Base-by-base conservation (phyloP, 2,329 filamentous ascomycete species). In the Penicillium sp. region DNA sequence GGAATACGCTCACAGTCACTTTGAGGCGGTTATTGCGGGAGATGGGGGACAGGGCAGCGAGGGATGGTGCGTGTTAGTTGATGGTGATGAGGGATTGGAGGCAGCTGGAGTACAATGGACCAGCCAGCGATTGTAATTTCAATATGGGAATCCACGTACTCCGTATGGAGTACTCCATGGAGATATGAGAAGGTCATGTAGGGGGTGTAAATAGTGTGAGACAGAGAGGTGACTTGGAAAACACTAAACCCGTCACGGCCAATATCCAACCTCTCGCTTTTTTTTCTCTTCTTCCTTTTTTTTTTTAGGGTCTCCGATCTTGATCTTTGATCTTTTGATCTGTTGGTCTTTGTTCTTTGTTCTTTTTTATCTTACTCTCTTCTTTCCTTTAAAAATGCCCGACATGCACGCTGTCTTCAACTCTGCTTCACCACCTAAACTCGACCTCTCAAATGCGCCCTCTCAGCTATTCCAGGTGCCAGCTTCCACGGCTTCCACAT, bases 61-160 rank as follows among this genome's bases (percentile, higher is more conserved):
- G 62, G 88, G 88, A 1, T 94, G 88, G 86, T 95, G 88, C 69
- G 85, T 95, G 22, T 75, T 95, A 39, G 87, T 94, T 10, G 87
- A 95, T 68, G 88, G 88, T 0, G 86, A 90, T 33, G 76, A 72
- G 37, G 68, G 66, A 42, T 59, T 74, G 52, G 59, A 60, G 75
- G 82, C 53, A 75, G 87, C 65, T 68, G 87, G 61, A 74, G 86
- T 70, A 34, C 54, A 66, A 41, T 72, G 72, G 68, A 67, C 66
- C 22, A 65, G 61, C 47, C 71, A 74, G 58, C 69, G 67, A 58
- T 56, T 73, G 57, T 74, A 17, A 24, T 45, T 42, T 28, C 32
- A 38, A 44, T 17, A 28, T 28, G 9, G 0, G 3, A 10, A 22
- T 24, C 22, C 6, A 19, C 8, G 2, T 10, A 24, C 22, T 24